phyloP scores from a whole-genome alignment of 495 filamentous ascomycete genomes.

The Cudoniella acicularis region DNA sequence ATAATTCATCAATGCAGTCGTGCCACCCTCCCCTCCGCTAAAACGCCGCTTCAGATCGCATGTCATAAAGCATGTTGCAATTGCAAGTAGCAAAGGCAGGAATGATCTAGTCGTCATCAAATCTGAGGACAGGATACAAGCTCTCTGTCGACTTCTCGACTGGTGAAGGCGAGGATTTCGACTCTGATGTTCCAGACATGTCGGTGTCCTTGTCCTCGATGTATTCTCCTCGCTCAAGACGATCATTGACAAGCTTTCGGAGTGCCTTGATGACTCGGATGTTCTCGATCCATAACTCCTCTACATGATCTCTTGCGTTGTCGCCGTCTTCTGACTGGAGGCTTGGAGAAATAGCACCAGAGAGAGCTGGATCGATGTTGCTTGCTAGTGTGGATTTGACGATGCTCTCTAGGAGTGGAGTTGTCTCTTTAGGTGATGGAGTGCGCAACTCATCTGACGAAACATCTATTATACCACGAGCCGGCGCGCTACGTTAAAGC shows the following conservation, averaged over 20 bases:
- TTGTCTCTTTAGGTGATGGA: constrained; percentile 35
- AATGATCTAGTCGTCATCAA: constrained; percentile 21
- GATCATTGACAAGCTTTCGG: constrained; percentile 60
- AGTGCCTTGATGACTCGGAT: constrained; percentile 76
- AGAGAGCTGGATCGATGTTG: constrained; percentile 53
- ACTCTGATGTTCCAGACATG: constrained; percentile 24
- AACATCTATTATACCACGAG: constrained; percentile 52
- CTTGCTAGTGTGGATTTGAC: constrained; percentile 43
- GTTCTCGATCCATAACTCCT: constrained; percentile 81
- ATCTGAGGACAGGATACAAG: constrained; percentile 47
- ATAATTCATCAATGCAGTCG: not conserved
- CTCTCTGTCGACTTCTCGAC: constrained; percentile 10
- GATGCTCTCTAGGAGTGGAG: constrained; percentile 26
- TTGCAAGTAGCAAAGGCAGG: not conserved
- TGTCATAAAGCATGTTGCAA: not conserved
- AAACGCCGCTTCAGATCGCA: not conserved
- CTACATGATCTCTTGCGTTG: constrained; percentile 37
- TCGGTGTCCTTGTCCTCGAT: constrained; percentile 35
- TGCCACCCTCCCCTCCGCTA: not conserved
- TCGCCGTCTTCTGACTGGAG: constrained; percentile 32
- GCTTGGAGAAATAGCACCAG: constrained; percentile 24
- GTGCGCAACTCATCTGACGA: constrained; percentile 46
- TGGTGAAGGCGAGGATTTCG: not conserved
- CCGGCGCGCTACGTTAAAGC: constrained; percentile 61
- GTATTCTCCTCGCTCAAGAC: constrained; percentile 62